Percentiles rank a stretch among this genome's conserved stretches.
Evolutionary conservation across 768 basidiomycete species (phyloP).

Genomic region (Strobilomyces dryophilus): DNA sequence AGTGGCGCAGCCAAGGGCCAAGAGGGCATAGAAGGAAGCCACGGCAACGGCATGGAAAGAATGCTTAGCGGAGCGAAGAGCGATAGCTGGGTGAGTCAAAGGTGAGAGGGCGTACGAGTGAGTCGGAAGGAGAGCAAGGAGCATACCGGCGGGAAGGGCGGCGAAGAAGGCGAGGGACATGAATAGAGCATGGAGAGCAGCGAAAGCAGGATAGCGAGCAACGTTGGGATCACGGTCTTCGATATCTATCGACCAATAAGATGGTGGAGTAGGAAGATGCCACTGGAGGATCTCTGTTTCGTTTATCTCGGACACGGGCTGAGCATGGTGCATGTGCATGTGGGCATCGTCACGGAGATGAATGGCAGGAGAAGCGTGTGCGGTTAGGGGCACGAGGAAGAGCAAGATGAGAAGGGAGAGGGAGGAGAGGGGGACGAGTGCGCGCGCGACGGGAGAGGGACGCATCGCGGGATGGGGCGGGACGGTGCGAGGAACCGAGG

Average conservation of each 20-base stretch:
- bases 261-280: constrained; percentile 70
- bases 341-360: constrained; percentile 33
- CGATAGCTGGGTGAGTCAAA: constrained; percentile 54
- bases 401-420: constrained; percentile 8
- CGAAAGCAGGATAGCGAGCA: constrained; percentile 60
- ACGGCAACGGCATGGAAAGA: constrained; percentile 55
- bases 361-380: constrained; percentile 13
- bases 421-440: not conserved
- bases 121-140: not conserved
- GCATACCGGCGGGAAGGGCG: constrained; percentile 73
- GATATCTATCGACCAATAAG: constrained; percentile 81
- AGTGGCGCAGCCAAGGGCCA: constrained; percentile 59
- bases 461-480: constrained; percentile 3
- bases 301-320: constrained; percentile 61
- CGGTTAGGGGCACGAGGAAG: constrained; percentile 15
- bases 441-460: not conserved
- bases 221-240: constrained; percentile 44
- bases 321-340: constrained; percentile 43
- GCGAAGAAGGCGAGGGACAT: constrained; percentile 82
- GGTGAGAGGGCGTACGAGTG: not conserved
- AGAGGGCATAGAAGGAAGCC: constrained; percentile 58
- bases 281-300: constrained; percentile 66
- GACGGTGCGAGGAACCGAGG: too few species aligned
- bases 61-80: constrained; percentile 74
- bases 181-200: constrained; percentile 66